Percentiles rank a stretch among this genome's conserved stretches.
Conservation (phyloP, 345 rosid genomes). For the Punica granatum region DNA sequence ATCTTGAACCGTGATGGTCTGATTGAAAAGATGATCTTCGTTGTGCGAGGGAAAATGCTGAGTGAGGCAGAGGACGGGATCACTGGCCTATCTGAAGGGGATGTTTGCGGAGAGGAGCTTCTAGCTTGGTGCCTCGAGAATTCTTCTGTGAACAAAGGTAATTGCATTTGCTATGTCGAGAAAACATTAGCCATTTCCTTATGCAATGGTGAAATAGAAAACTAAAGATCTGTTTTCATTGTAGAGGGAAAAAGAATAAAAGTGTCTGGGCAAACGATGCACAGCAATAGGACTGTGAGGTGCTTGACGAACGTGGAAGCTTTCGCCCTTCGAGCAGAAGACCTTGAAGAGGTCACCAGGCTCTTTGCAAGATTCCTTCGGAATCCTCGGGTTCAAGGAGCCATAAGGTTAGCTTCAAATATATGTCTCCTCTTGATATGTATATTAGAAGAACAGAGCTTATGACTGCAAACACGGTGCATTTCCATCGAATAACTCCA, state of each 20-base stretch:
- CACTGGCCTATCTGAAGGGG: constrained; percentile 49
- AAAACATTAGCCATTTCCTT: background rate
- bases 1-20: constrained; percentile 48
- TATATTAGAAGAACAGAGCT: background rate
- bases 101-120: constrained; percentile 85
- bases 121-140: constrained; percentile 86
- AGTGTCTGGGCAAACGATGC: constrained; percentile 33
- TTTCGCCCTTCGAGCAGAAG: constrained; percentile 68
- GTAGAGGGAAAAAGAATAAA: constrained; percentile 51
- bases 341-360: constrained; percentile 78
- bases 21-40: constrained; percentile 76
- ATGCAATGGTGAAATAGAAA: background rate
- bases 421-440: background rate
- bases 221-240: constrained; percentile 6
- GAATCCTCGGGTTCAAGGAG: constrained; percentile 69
- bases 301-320: constrained; percentile 82
- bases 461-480: background rate
- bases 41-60: constrained; percentile 78
- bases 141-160: constrained; percentile 58
- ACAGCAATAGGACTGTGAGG: constrained; percentile 50
- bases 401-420: constrained; percentile 46
- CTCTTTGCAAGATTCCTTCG: constrained; percentile 53
- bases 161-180: background rate
- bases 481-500: background rate
- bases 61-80: constrained; percentile 56